Conservation (phyloP, 2,329 filamentous ascomycete genomes). For the Ophiocordyceps sinensis region DNA sequence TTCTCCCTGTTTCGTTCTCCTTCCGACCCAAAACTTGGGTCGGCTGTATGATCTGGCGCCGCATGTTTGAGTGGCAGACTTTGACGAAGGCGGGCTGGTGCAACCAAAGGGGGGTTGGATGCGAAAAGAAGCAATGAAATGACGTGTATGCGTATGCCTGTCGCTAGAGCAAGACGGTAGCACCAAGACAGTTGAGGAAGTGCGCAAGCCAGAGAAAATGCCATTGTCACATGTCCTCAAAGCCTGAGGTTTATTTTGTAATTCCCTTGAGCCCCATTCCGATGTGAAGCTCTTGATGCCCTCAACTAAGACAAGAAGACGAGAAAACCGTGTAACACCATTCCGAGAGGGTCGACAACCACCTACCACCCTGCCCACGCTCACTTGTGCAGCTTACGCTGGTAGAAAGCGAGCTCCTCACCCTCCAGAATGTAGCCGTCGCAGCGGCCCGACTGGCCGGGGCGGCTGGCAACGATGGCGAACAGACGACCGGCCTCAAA, state of each 20-base stretch:
- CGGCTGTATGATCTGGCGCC: neutral
- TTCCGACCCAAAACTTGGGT: neutral
- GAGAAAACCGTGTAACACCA: constrained; percentile 24
- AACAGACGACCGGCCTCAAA: constrained; percentile 98
- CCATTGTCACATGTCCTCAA: constrained; percentile 8
- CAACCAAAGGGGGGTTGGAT: too few species aligned
- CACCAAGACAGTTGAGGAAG: too few species aligned
- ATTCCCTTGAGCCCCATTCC: constrained; percentile 24
- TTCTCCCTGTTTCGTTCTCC: neutral
- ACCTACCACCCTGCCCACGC: constrained; percentile 12
- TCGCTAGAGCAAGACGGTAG: too few species aligned
- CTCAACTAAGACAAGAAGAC: constrained; percentile 17
- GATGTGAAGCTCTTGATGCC: constrained; percentile 21
- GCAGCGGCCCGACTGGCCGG: constrained; percentile 89
- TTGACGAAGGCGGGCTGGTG: too few species aligned
- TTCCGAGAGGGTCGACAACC: constrained; percentile 13
- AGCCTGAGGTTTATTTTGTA: constrained; percentile 19
- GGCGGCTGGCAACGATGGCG: constrained; percentile 82
- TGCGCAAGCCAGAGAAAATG: neutral
- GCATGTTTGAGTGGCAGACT: too few species aligned
- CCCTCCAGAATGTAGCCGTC: constrained; percentile 99
- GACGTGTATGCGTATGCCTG: too few species aligned
- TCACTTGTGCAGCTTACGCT: constrained; percentile 98
- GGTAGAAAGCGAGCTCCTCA: constrained; percentile 99
- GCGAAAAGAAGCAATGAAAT: too few species aligned